phyloP scores from a whole-genome alignment of 2,329 filamentous ascomycete species.

The Neonectria faginata region DNA sequence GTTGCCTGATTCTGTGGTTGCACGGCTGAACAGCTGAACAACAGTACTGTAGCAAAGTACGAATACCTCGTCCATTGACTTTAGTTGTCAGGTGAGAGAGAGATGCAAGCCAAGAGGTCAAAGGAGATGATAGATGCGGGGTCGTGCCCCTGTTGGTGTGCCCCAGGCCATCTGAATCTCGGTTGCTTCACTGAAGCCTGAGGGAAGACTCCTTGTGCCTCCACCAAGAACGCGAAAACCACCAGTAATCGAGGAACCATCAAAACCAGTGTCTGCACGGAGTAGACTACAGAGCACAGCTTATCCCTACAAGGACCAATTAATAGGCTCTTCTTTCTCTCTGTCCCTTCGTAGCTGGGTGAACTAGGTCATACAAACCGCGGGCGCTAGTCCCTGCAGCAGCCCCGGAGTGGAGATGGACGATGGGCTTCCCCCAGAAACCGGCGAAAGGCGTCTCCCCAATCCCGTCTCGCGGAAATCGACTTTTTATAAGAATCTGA shows the following conservation, averaged over 20 bases:
- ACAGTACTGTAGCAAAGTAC: background rate
- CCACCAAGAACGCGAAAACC: background rate
- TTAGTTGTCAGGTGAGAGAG: background rate
- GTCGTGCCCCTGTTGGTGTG: slow-evolving; percentile 14
- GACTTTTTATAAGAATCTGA: slow-evolving; percentile 18
- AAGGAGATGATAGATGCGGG: slow-evolving; percentile 25
- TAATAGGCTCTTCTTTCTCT: no score
- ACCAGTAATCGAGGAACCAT: background rate
- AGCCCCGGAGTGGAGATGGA: slow-evolving; percentile 12
- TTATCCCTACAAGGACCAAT: background rate
- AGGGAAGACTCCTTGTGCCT: background rate
- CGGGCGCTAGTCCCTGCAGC: slow-evolving; percentile 21
- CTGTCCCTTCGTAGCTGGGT: background rate
- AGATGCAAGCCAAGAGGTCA: slow-evolving; percentile 14
- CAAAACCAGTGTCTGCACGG: background rate
- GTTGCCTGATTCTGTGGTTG: background rate
- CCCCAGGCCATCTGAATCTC: slow-evolving; percentile 19
- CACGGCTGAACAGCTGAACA: background rate
- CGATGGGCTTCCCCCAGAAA: slow-evolving; percentile 1
- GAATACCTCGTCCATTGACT: background rate
- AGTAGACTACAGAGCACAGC: background rate
- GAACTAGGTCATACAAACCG: slow-evolving; percentile 1
- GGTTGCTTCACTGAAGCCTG: slow-evolving; percentile 9
- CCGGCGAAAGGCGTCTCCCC: background rate
- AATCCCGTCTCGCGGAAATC: slow-evolving; percentile 19